Percentiles rank a stretch among this genome's conserved stretches.
These are phyloP conservation scores for Smallanthus sonchifolius DNA, from an alignment of 129 eudicot species.

Conservation along the genomic window DNA sequence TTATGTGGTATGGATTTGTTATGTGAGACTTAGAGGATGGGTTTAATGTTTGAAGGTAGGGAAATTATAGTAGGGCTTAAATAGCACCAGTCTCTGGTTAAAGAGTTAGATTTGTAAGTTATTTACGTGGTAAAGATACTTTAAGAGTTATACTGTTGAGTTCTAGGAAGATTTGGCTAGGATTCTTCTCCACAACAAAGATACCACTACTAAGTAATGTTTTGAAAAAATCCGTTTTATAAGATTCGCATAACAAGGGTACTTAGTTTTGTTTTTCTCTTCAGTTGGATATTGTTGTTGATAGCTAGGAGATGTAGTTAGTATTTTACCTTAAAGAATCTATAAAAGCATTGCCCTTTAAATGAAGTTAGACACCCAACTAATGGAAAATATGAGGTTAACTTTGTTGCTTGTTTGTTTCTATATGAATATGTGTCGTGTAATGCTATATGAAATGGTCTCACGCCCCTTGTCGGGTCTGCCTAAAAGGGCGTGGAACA, in stretches of 20 bases:
- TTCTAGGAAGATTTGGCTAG: neutral
- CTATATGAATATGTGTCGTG: too few species aligned
- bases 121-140: neutral
- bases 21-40: neutral
- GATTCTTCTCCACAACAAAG: neutral
- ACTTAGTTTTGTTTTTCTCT: neutral
- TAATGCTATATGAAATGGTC: too few species aligned
- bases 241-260: slow-evolving; percentile 1
- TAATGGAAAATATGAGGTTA: too few species aligned
- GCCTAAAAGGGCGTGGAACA: too few species aligned
- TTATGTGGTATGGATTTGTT: neutral
- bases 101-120: neutral
- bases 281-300: neutral
- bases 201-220: neutral
- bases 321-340: too few species aligned
- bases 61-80: neutral
- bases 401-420: too few species aligned
- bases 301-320: too few species aligned
- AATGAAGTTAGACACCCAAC: too few species aligned
- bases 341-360: too few species aligned
- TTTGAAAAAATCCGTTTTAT: neutral
- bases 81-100: neutral
- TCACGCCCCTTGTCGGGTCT: too few species aligned
- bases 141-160: neutral
- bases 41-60: neutral